Evolutionary conservation across 1,284 basidiomycete species (phyloP), one percentile per base, ranked within the genome.

Genomic region (Fomitopsis pinicola): DNA sequence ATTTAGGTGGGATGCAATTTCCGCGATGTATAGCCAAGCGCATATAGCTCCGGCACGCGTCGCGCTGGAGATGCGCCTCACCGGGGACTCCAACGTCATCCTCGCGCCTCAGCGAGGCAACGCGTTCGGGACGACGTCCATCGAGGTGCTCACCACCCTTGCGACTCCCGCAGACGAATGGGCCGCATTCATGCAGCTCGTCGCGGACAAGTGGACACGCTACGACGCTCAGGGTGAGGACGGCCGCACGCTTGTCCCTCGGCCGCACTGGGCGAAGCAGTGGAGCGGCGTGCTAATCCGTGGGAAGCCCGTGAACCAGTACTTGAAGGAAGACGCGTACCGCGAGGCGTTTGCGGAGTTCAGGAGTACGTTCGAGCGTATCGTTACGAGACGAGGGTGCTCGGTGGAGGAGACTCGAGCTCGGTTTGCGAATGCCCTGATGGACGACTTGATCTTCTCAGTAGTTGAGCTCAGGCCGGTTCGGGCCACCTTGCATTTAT

Each of bases 191-290:
- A 59, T 63, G 56, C 64, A 65, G 62, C 28, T 50, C 26, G 60
- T 63, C 52, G 60, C 62, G 26, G 64, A 65, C 48, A 55, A 45
- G 14, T 65, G 64, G 64, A 63, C 62, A 19, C 9, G 42, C 35
- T 62, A 63, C 38, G 57, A 60, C 44, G 14, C 36, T 8, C 45
- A 48, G 40, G 62, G 57, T 22, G 60, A 50, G 6, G 52, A 36
- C 7, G 62, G 58, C 26, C 19, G 33, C 14, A 17, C 7, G 55
- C 55, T 65, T 33, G 12, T 38, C 50, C 48, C 62, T 22, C 62
- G 64, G 44, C 59, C 64, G 28, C 64, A 65, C 45, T 63, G 64
- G 62, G 64, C 64, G 50, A 63, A 64, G 54, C 59, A 64, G 55
- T 64, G 63, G 63, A 35, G 26, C 12, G 63, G 59, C 9, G 48